phyloP scores from a whole-genome alignment of 1,139 yeast species.

The Saccharomyces hybrid region DNA sequence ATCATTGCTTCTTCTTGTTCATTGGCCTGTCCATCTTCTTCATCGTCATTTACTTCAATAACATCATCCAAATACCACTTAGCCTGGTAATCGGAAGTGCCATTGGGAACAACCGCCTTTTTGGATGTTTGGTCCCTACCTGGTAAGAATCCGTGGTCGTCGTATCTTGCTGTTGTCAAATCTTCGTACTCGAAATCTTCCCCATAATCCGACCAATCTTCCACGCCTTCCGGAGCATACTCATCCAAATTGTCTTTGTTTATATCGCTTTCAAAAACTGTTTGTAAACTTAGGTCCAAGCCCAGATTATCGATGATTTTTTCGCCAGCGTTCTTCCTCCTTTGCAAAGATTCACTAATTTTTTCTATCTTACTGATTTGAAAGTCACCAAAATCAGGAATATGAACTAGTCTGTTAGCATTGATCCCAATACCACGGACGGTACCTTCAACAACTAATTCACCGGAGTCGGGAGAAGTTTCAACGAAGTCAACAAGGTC shows the following conservation, averaged over 20 bases:
- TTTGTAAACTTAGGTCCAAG: slow-evolving; percentile 17
- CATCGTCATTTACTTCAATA: slow-evolving; percentile 40
- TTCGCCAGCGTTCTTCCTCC: slow-evolving; percentile 9
- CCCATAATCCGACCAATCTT: slow-evolving; percentile 40
- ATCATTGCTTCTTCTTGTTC: slow-evolving; percentile 34
- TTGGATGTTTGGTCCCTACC: slow-evolving; percentile 35
- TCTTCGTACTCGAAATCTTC: slow-evolving; percentile 40
- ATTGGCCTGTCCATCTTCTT: slow-evolving; percentile 37
- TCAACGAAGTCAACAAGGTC: slow-evolving; percentile 50
- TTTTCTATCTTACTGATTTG: slow-evolving; percentile 64
- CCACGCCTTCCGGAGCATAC: slow-evolving; percentile 52
- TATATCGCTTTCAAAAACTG: slow-evolving; percentile 40
- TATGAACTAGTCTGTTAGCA: slow-evolving; percentile 68
- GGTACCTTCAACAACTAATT: slow-evolving; percentile 65
- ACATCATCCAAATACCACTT: slow-evolving; percentile 79
- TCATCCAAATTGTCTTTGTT: slow-evolving; percentile 62
- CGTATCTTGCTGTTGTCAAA: slow-evolving; percentile 56
- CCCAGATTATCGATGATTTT: slow-evolving; percentile 12
- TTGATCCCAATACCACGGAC: slow-evolving; percentile 83
- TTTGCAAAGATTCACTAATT: slow-evolving; percentile 27
- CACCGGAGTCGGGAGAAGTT: slow-evolving; percentile 25
- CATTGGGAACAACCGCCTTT: slow-evolving; percentile 59
- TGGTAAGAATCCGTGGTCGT: slow-evolving; percentile 56
- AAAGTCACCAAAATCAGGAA: slow-evolving; percentile 88
- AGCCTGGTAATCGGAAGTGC: slow-evolving; percentile 91